Base-by-base conservation (phyloP, 495 filamentous ascomycete genomes). In the Haplographium delicatum region DNA sequence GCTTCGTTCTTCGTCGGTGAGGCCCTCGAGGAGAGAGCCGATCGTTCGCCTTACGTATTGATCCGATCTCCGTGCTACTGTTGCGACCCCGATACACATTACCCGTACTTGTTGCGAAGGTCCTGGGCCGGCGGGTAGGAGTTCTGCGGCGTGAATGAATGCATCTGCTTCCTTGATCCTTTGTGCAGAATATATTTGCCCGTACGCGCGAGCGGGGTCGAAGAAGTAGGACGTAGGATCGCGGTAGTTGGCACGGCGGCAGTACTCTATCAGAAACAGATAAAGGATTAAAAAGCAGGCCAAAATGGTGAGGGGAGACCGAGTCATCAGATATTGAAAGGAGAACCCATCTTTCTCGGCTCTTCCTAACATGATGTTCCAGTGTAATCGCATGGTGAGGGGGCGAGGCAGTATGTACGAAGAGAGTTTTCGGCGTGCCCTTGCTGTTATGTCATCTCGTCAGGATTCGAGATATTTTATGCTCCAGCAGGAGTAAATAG, bases 61-160 rank as follows among this genome's bases (percentile, higher is more conserved):
- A 4, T 48, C 45, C 5, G 16, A 19, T 23, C 22, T 23, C 6
- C 45, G 45, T 5, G 7, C 11, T 9, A 48, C 45, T 39, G 45
- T 48, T 9, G 31, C 45, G 25, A 48, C 33, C n/a, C 45, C 45
- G n/a, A 48, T 39, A 48, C 45, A 48, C 18, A 48, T 10, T n/a
- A 39, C 16, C 28, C 18, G 31, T 30, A 31, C 10, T 26, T 44
- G 15, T 26, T 13, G 10, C 13, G 28, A 9, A 18, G 28, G 7
- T 24, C 10, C 22, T 16, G 25, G 28, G 28, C 30, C n/a, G n/a
- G n/a, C 16, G 31, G 40, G 22, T 25, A 8, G 20, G 13, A 26
- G 22, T 9, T 35, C 31, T 39, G 28, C 30, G 25, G 30, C 19
- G 22, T 19, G 10, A 22, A 48, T 38, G 31, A 48, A 48, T 9